Percentiles rank a stretch among this genome's conserved stretches.
phyloP scores from a whole-genome alignment of 1,284 basidiomycete species.

The Marasmius oreades region DNA sequence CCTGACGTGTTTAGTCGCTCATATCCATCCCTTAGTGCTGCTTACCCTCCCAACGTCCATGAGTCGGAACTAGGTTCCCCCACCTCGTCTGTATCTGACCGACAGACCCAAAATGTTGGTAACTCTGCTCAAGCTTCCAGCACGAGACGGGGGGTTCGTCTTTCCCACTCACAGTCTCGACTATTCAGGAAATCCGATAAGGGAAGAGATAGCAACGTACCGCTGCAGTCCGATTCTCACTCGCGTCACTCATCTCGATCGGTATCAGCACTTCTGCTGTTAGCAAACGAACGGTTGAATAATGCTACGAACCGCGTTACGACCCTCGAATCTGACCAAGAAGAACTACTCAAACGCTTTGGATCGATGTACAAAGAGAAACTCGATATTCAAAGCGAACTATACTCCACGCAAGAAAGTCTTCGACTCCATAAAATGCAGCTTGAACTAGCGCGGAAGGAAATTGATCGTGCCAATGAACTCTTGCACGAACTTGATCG shows the following conservation, averaged over 20 bases:
- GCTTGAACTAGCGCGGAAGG: conserved; percentile 36
- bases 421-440: conserved; percentile 35
- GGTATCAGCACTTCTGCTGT: conserved; percentile 24
- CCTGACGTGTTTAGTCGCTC: neutral
- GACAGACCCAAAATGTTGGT: neutral
- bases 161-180: neutral
- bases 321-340: conserved; percentile 27
- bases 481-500: conserved; percentile 9
- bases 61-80: neutral
- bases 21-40: neutral
- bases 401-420: conserved; percentile 30
- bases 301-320: conserved; percentile 31
- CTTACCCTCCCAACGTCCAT: neutral
- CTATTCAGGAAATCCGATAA: neutral
- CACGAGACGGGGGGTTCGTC: neutral
- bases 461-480: conserved; percentile 11
- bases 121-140: neutral
- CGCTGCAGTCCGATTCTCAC: conserved; percentile 5
- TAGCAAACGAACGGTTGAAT: conserved; percentile 28
- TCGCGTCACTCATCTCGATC: conserved; percentile 18
- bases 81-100: neutral
- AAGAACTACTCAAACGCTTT: conserved; percentile 26
- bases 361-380: conserved; percentile 23
- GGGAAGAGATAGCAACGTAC: neutral
- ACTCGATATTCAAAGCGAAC: conserved; percentile 25